Evolutionary conservation across 805 yeast genomes (phyloP).

Genomic region (Candida patagonica): DNA sequence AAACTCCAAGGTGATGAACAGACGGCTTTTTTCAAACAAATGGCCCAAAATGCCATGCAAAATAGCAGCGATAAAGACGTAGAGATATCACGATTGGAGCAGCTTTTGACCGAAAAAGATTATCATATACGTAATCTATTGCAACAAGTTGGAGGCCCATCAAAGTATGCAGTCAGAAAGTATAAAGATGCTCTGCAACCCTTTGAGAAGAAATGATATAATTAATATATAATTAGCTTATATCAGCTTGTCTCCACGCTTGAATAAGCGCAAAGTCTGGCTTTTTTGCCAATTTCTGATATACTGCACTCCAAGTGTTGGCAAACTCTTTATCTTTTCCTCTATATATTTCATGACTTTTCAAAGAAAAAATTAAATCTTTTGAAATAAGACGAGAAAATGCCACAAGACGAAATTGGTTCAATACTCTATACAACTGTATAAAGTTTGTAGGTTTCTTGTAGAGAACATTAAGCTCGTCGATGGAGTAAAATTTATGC

Average conservation of each 20-base stretch:
- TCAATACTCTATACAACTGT: slow-evolving; percentile 37
- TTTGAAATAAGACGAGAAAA: slow-evolving; percentile 33
- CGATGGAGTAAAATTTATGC: background rate
- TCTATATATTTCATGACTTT: background rate
- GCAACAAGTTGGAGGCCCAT: background rate
- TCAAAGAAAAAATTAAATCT: background rate
- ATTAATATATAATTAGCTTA: no score
- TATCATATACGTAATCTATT: background rate
- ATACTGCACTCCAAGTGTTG: background rate
- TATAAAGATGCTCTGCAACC: background rate
- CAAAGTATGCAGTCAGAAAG: background rate
- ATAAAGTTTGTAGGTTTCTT: slow-evolving; percentile 22
- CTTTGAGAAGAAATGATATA: background rate
- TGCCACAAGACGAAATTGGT: slow-evolving; percentile 46
- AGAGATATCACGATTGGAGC: background rate
- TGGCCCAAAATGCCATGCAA: background rate
- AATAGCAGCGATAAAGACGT: background rate
- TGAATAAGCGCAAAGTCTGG: background rate
- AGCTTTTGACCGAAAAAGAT: background rate
- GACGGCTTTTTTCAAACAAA: background rate
- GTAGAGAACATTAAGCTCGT: background rate
- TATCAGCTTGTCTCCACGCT: background rate
- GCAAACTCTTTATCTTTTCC: background rate
- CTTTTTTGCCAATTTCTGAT: background rate
- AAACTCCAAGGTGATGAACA: background rate